Evolutionary conservation across 345 rosid genomes (phyloP).

Genomic region (Sonneratia alba): DNA sequence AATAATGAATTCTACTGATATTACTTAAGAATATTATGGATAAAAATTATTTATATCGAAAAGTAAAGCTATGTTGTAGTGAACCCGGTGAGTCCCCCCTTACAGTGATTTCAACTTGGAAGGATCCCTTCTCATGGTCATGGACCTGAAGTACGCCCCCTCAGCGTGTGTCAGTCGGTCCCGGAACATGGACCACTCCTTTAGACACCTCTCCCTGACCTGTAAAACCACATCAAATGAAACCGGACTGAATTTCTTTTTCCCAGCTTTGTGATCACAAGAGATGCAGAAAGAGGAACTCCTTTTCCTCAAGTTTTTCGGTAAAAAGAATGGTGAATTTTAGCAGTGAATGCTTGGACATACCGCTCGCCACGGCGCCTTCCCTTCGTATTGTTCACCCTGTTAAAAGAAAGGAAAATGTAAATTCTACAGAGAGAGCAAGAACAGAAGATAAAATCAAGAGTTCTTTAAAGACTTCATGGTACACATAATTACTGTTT

Average conservation of each 20-base stretch:
- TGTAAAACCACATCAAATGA: constrained; percentile 11
- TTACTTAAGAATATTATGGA: no score
- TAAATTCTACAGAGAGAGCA: background rate
- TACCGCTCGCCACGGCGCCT: constrained; percentile 97
- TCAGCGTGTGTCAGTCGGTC: constrained; percentile 54
- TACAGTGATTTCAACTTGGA: constrained; percentile 19
- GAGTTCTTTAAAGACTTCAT: background rate
- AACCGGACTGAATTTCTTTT: background rate
- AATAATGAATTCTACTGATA: no score
- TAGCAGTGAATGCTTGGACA: background rate
- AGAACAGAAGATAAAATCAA: background rate
- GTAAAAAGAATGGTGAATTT: background rate
- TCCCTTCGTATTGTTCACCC: constrained; percentile 73
- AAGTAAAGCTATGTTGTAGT: no score
- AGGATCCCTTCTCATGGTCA: constrained; percentile 26
- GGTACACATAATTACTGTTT: background rate
- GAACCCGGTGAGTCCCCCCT: background rate
- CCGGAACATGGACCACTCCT: constrained; percentile 77
- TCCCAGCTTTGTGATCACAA: background rate
- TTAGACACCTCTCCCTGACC: constrained; percentile 89
- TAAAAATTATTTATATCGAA: no score
- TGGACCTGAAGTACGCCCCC: constrained; percentile 34
- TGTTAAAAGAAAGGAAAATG: constrained; percentile 9
- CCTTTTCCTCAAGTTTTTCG: background rate
- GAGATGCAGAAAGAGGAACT: background rate